Evolutionary conservation across 1,284 basidiomycete genomes (phyloP).

Genomic region (Inonotus obliquus): DNA sequence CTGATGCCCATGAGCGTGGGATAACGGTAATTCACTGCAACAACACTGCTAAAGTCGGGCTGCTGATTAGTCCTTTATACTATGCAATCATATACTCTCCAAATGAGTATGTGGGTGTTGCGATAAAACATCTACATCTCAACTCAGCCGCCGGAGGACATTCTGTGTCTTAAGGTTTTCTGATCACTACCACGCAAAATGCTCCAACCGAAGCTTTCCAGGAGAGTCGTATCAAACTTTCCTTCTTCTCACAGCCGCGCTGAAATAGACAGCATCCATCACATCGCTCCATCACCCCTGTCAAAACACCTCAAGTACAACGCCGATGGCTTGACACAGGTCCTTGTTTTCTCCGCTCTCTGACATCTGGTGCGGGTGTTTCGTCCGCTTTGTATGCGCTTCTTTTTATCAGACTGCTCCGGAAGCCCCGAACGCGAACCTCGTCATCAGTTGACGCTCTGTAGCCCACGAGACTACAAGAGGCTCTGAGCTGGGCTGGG

Average conservation of each 20-base stretch:
- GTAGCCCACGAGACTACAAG: neutral
- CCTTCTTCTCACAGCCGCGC: conserved; percentile 2
- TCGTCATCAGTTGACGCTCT: neutral
- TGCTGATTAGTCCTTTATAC: neutral
- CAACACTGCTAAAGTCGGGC: neutral
- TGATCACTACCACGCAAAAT: neutral
- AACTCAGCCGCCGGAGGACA: neutral
- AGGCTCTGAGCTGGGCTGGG: neutral
- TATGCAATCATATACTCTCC: neutral
- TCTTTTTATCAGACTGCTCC: neutral
- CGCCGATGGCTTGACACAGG: neutral
- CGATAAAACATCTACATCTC: neutral
- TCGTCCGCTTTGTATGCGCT: neutral
- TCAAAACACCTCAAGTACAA: neutral
- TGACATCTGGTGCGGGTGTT: neutral
- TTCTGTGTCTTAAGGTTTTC: neutral
- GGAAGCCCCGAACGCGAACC: neutral
- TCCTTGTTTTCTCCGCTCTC: neutral
- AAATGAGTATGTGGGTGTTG: neutral
- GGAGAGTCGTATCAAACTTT: neutral
- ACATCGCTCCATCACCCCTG: conserved; percentile 1
- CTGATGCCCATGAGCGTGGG: conserved; percentile 1
- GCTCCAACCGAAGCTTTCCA: neutral
- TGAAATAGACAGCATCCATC: conserved; percentile 1
- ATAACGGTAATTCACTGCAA: neutral